Percentiles rank a stretch among this genome's conserved stretches.
Evolutionary conservation across 192 early-diverging fungal species (phyloP).

Genomic region (Linnemannia zychae): DNA sequence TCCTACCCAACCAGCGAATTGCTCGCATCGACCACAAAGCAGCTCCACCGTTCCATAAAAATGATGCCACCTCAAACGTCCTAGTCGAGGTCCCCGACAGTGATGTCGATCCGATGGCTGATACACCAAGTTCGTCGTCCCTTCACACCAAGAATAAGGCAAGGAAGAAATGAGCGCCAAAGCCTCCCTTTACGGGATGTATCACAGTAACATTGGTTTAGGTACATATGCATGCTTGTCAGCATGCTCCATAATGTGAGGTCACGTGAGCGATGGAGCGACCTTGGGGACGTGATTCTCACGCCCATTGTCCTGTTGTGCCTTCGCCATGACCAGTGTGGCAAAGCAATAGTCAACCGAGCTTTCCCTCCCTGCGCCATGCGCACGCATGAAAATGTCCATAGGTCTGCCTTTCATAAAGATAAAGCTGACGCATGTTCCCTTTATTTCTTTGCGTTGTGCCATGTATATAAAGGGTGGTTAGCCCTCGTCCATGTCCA

Average conservation of each 20-base stretch:
- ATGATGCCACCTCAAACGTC: constrained; percentile 7
- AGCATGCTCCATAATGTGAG: constrained; percentile 3
- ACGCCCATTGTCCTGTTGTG: too few species aligned
- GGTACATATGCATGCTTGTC: constrained; percentile 9
- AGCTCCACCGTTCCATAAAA: not conserved
- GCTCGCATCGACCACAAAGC: not conserved
- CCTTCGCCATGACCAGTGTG: too few species aligned
- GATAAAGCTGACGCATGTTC: too few species aligned
- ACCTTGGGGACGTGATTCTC: too few species aligned
- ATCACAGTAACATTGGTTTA: not conserved
- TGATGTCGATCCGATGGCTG: constrained; percentile 8
- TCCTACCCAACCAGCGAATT: not conserved
- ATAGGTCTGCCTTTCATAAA: too few species aligned
- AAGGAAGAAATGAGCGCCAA: not conserved
- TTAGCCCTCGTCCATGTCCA: too few species aligned
- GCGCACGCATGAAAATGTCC: too few species aligned
- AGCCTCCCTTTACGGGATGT: not conserved
- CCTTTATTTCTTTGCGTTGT: too few species aligned
- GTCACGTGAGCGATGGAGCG: not conserved
- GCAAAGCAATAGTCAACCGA: too few species aligned
- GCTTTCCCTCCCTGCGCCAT: too few species aligned
- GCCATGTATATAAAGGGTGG: too few species aligned
- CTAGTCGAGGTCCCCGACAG: constrained; percentile 7
- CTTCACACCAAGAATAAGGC: not conserved
- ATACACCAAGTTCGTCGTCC: constrained; percentile 11